Base-by-base conservation (phyloP, 192 early-diverging fungal genomes). In the Chytriomyces sp. region DNA sequence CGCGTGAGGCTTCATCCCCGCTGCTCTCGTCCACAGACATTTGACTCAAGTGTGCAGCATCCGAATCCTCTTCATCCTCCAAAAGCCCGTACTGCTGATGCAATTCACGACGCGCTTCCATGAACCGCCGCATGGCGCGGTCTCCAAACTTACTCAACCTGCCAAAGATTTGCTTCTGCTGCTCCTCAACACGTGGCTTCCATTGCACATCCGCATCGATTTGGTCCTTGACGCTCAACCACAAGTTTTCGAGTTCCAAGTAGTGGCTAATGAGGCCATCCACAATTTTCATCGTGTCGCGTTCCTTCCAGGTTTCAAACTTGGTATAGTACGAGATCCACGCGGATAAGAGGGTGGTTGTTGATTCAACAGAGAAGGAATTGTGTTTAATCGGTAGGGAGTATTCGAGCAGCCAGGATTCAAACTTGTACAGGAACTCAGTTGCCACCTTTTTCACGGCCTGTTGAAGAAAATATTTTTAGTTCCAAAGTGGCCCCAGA, bases 301-400 rank as follows among this genome's bases (percentile, higher is more conserved):
- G 80, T 6, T 81, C 69, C 73, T 94, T 94, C 93, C 93, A 95
- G 3, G 83, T 84, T 59, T 92, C 83, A 68, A 95, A 95, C 9
- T 87, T 78, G 45, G 64, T 72, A 78, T 88, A 91, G 78, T 87
- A 95, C 11, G 77, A 80, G 53, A 77, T 79, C 87, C 86, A 95
- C 7, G 82, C 69, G 2, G 81, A 66, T 50, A 88, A 81, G 75
- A 94, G 91, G 10, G 18, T 18, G 6, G 64, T 45, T 5, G 45
- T 49, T 10, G 43, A 9, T 24, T 20, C 20, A 24, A 70, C 26
- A 8, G 69, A 68, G 49, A 44, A 77, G 50, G 43, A 74, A 50
- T 45, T 81, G 65, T n/a, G 59, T 20, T 6, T 45, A 13, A 45
- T 28, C 64, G 35, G 61, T 10, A 6, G 11, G 11, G 67, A 61